Evolutionary conservation across 305 asterid genomes (phyloP).

Genomic region (Fraxinus xanthoxyloides): DNA sequence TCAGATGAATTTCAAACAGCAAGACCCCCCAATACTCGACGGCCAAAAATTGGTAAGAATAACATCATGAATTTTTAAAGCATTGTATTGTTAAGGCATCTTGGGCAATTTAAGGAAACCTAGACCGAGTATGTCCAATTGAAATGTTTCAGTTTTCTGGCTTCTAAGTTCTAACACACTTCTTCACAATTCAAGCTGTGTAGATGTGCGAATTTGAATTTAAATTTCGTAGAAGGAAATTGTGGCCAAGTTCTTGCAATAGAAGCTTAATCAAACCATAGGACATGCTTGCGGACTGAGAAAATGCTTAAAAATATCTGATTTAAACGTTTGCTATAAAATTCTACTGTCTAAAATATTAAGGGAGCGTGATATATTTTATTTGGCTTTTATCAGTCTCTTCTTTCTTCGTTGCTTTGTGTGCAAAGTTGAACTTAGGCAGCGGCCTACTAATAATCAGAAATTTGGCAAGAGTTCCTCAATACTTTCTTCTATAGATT

Average conservation of each 20-base stretch:
- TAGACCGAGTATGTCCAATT: neutral
- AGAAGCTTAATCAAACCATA: neutral
- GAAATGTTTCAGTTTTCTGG: neutral
- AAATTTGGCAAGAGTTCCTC: neutral
- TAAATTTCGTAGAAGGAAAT: neutral
- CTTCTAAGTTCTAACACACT: neutral
- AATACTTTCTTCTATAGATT: neutral
- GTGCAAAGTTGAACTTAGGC: neutral
- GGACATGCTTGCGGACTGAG: neutral
- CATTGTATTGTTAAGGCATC: neutral
- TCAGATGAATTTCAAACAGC: slow-evolving; percentile 94
- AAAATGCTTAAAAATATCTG: neutral
- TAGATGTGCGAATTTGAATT: neutral
- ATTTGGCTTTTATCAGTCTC: neutral
- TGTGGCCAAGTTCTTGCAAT: neutral
- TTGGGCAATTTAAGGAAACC: neutral
- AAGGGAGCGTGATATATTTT: neutral
- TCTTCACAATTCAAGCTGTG: neutral
- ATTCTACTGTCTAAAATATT: neutral
- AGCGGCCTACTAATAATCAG: neutral
- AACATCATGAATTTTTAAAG: neutral
- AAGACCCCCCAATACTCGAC: slow-evolving; percentile 69
- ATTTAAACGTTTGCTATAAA: neutral
- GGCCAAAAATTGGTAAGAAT: slow-evolving; percentile 77
- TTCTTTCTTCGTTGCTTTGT: neutral